Evolutionary conservation across 108 stramenopile species (phyloP), one percentile per base, ranked within the genome.

Genomic region (Skeletonema menzelii): DNA sequence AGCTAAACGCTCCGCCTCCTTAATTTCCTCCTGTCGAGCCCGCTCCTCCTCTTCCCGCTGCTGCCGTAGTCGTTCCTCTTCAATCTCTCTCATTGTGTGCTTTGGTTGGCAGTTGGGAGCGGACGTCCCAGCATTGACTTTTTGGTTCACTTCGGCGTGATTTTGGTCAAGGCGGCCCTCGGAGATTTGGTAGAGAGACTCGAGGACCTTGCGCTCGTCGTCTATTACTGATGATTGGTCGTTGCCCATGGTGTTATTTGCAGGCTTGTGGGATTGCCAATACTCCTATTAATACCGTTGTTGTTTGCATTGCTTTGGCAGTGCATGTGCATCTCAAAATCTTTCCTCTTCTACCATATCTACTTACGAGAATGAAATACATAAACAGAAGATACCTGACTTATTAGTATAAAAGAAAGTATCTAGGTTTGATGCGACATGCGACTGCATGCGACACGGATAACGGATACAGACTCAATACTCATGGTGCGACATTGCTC

Each of bases 31-130:
- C 49, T 40, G 20, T 27, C 34, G 69, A 10, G 26, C n/a, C 24
- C 32, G 67, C 30, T 49, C 56, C 49, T 30, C 64, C 72, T 76
- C 67, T 53, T 47, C 60, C 53, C 42, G 34, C 44, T 30, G 37
- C 8, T 40, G 61, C 1, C 68, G 61, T 27, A n/a, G 22, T 8
- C 62, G 32, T 44, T 70, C 75, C 35, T 56, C 35, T 27, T 72
- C 76, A 27, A 67, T 67, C 53, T 70, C 76, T 32, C 35, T 49
- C 27, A 74, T 57, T 1, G 88, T 90, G 66, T 93, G 90, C 44
- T 86, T 80, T 26, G 92, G 92, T 59, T 93, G 92, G 60, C 90
- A 91, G 63, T 89, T 87, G 11, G 90, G 82, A 15, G 88, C 92
- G 0, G 88, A 46, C 8, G 92, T 91, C 11, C 92, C 92, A 35